Evolutionary conservation across 257 asterid species (phyloP), one percentile per base, ranked within the genome.

Genomic region (Solanum corneliomulleri): DNA sequence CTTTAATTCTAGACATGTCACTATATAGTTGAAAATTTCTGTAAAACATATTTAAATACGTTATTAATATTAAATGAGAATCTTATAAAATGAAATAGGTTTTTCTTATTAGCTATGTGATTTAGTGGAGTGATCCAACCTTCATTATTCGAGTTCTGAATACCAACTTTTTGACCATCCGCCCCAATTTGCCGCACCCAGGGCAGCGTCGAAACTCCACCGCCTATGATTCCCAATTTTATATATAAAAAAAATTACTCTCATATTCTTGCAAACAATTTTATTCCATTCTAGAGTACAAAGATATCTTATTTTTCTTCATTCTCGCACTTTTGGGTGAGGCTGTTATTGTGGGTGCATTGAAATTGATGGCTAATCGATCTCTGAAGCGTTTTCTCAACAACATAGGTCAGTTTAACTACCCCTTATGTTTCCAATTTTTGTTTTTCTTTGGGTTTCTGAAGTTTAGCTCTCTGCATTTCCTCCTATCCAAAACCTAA

Each of bases 341-440:
- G 25, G 25, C 66, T 20, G 66, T 56, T 20, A 7, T 20, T 56
- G 66, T 56, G 66, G 66, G 25, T 56, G 66, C 66, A 56, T 76
- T 27, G 18, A 68, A 44, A 23, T 68, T 14, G 33, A 94, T 95
- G 98, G 90, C 92, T 18, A 92, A 85, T 87, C 86, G 80, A 82
- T 84, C 87, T 16, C 64, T 56, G 64, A 56, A 56, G 64, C n/a
- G 11, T 56, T 86, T 93, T 72, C 78, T 92, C 86, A 88, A 69
- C 86, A 88, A 83, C 85, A 49, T 89, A 83, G 94, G 96, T 92
- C 45, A 45, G 87, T 82, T 13, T 23, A 35, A 11, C 47, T 39
- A 4, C 25, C 45, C 76, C n/a, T 52, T 1, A 52, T 52, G n/a
- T 52, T 64, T 12, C 35, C 20, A 13, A 13, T 27, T 6, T 68